Evolutionary conservation across 192 early-diverging fungal species (phyloP).

Genomic region (Linnemannia elongata): DNA sequence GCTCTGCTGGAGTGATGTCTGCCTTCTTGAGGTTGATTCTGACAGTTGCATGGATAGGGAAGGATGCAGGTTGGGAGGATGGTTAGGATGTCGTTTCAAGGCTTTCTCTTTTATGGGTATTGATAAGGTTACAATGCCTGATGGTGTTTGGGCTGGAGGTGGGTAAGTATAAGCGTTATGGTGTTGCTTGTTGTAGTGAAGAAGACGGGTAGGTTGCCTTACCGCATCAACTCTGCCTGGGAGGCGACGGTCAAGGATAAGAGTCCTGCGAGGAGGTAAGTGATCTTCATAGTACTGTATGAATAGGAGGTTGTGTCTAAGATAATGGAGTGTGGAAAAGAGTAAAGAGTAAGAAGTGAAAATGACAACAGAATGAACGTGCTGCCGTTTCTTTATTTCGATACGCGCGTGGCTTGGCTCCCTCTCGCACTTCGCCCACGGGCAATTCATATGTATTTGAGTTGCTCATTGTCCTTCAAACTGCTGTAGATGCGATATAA

Average conservation of each 20-base stretch:
- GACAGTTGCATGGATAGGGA: background rate
- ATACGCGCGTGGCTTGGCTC: no score
- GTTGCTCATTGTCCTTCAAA: background rate
- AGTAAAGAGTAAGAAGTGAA: background rate
- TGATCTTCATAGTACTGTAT: slow-evolving; percentile 9
- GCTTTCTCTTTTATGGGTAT: background rate
- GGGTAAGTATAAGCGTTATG: background rate
- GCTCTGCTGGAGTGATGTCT: slow-evolving; percentile 70
- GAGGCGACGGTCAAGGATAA: slow-evolving; percentile 26
- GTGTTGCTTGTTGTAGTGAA: background rate
- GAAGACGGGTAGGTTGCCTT: background rate
- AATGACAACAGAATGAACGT: background rate
- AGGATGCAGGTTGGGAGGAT: background rate
- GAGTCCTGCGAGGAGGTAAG: slow-evolving; percentile 15
- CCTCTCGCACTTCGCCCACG: no score
- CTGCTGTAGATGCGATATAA: no score
- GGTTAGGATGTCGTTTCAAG: background rate
- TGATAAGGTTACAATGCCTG: background rate
- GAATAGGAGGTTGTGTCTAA: background rate
- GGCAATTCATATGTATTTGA: background rate
- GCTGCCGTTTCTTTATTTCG: no score
- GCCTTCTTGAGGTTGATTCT: slow-evolving; percentile 78
- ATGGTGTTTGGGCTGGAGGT: background rate
- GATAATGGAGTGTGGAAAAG: background rate
- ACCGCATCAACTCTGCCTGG: slow-evolving; percentile 30